These are phyloP conservation scores for Kurtzmaniella fragi DNA, from an alignment of 805 yeast species.

Conservation along the genomic window DNA sequence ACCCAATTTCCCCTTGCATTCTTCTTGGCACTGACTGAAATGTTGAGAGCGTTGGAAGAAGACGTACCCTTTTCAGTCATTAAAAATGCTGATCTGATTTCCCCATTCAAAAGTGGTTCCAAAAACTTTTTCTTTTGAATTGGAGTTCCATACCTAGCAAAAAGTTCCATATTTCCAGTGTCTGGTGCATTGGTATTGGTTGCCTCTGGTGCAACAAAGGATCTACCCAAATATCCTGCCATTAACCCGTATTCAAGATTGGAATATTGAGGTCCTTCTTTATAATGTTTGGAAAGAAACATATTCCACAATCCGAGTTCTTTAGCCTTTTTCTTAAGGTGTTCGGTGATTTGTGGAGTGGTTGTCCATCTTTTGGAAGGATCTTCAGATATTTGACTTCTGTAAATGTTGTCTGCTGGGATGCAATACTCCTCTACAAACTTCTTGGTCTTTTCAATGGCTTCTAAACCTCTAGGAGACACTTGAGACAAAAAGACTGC, in stretches of 20 bases:
- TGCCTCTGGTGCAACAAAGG: constrained; percentile 52
- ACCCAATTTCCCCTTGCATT: constrained; percentile 42
- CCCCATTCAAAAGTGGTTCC: constrained; percentile 48
- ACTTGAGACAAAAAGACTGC: constrained; percentile 33
- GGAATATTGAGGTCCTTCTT: constrained; percentile 53
- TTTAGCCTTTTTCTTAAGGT: constrained; percentile 49
- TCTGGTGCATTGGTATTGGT: constrained; percentile 61
- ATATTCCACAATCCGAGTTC: constrained; percentile 56
- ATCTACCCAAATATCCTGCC: constrained; percentile 58
- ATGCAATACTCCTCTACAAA: constrained; percentile 54
- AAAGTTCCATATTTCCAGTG: constrained; percentile 56
- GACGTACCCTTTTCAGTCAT: constrained; percentile 62
- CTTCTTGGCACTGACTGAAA: constrained; percentile 38
- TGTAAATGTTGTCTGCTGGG: constrained; percentile 49
- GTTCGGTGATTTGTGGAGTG: constrained; percentile 45
- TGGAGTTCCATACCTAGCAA: constrained; percentile 37
- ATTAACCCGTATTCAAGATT: constrained; percentile 61
- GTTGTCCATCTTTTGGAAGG: constrained; percentile 42
- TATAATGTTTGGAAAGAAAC: constrained; percentile 45
- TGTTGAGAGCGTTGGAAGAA: constrained; percentile 59
- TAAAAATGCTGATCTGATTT: constrained; percentile 55
- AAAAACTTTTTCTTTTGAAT: constrained; percentile 43
- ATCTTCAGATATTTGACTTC: constrained; percentile 32
- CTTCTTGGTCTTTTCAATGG: constrained; percentile 36
- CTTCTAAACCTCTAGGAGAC: constrained; percentile 31